phyloP scores from a whole-genome alignment of 2,329 filamentous ascomycete species.

The Lachnellula cervina region DNA sequence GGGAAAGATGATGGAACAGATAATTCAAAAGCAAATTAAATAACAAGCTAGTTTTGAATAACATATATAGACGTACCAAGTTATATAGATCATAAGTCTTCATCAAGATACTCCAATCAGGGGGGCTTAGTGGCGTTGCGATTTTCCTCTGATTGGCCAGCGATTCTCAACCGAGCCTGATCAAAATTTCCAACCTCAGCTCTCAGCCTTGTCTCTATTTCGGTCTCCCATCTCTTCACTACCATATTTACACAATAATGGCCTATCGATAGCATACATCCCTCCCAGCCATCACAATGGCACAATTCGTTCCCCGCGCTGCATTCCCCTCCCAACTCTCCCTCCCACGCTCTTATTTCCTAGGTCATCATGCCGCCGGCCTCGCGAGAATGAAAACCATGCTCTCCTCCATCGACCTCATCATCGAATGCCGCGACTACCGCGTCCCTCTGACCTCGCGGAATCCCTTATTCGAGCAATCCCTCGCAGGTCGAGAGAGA shows the following conservation, averaged over 20 bases:
- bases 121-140: background rate
- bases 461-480: constrained; percentile 83
- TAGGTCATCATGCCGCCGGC: constrained; percentile 85
- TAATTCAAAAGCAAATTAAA: no score
- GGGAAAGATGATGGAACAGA: no score
- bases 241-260: background rate
- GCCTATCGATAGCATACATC: constrained; percentile 10
- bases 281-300: constrained; percentile 14
- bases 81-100: no score
- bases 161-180: background rate
- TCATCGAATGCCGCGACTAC: constrained; percentile 93
- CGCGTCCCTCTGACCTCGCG: constrained; percentile 83
- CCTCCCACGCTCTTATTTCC: constrained; percentile 85
- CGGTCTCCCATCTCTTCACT: background rate
- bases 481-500: constrained; percentile 66
- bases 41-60: no score
- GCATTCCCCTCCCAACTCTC: constrained; percentile 67
- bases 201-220: constrained; percentile 3
- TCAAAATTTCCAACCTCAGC: constrained; percentile 1
- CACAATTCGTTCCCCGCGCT: constrained; percentile 65
- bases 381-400: constrained; percentile 76
- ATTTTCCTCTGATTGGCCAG: background rate
- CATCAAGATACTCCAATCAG: no score
- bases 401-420: constrained; percentile 75
- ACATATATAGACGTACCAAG: no score